A percentile compares a stretch with the other conserved stretches of the same genome.
Conservation (phyloP, 768 basidiomycete species). For the Kwoniella dendrophila region DNA sequence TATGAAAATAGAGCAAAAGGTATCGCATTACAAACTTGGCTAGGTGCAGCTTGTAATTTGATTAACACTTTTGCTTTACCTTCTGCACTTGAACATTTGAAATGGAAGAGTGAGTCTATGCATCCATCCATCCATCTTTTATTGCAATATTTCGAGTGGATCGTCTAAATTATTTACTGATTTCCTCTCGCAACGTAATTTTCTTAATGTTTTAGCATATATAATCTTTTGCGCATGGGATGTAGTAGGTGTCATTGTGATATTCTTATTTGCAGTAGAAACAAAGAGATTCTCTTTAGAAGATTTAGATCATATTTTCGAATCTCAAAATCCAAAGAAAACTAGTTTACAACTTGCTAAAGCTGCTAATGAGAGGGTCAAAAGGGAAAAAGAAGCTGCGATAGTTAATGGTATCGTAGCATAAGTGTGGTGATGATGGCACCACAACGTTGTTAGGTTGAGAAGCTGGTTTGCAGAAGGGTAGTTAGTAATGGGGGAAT, state of each 20-base stretch:
- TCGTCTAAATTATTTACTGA: background rate
- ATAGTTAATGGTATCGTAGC: background rate
- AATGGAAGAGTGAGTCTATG: constrained; percentile 30
- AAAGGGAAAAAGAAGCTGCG: constrained; percentile 21
- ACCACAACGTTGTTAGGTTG: too few species aligned
- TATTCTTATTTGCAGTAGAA: constrained; percentile 62
- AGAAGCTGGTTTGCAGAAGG: too few species aligned
- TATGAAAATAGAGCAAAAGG: constrained; percentile 63
- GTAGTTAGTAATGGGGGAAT: too few species aligned
- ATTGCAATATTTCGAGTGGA: background rate
- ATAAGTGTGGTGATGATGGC: too few species aligned
- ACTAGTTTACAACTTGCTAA: constrained; percentile 27
- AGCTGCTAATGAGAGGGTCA: constrained; percentile 25
- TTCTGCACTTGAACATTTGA: constrained; percentile 20
- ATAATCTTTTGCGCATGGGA: constrained; percentile 63
- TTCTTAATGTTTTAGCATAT: constrained; percentile 57
- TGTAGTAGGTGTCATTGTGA: constrained; percentile 60
- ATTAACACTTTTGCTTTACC: constrained; percentile 43
- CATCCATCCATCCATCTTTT: background rate
- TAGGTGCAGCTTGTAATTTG: constrained; percentile 58
- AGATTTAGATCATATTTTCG: constrained; percentile 61
- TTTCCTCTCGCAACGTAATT: background rate
- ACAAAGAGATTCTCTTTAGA: constrained; percentile 63
- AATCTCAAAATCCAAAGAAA: constrained; percentile 30
- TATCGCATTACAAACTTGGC: constrained; percentile 61